Evolutionary conservation across 176 grass and related monocot genomes (phyloP).

Genomic region (Zoysia japonica): DNA sequence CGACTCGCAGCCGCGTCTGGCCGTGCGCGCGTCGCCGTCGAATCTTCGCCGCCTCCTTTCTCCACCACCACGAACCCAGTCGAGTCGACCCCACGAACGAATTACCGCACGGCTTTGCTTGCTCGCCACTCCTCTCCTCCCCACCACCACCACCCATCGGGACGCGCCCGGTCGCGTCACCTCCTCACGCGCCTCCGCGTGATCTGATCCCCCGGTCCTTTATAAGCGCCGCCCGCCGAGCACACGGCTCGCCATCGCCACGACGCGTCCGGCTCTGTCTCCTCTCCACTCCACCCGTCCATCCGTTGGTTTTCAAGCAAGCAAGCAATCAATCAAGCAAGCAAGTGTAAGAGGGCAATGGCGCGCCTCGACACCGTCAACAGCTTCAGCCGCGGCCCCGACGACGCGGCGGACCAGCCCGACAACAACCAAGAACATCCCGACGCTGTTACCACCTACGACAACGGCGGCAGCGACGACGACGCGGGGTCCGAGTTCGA

Average conservation of each 20-base stretch:
- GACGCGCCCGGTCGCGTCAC: neutral
- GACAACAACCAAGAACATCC: neutral
- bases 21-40: neutral
- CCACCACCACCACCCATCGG: neutral
- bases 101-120: neutral
- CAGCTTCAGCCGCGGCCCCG: conserved; percentile 33
- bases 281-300: neutral
- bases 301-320: no score
- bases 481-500: conserved; percentile 17
- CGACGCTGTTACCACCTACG: neutral
- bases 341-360: neutral
- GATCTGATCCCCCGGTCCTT: neutral
- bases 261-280: neutral
- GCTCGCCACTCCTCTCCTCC: neutral
- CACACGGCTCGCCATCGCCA: neutral
- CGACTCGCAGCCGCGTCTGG: neutral
- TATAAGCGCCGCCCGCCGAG: conserved; percentile 23
- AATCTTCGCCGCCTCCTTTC: neutral
- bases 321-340: no score
- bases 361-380: conserved; percentile 28
- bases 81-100: neutral
- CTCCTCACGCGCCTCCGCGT: neutral
- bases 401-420: neutral
- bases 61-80: no score
- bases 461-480: neutral